Evolutionary conservation across 345 rosid species (phyloP), one percentile per base, ranked within the genome.

Genomic region (Melastoma malabathricum): DNA sequence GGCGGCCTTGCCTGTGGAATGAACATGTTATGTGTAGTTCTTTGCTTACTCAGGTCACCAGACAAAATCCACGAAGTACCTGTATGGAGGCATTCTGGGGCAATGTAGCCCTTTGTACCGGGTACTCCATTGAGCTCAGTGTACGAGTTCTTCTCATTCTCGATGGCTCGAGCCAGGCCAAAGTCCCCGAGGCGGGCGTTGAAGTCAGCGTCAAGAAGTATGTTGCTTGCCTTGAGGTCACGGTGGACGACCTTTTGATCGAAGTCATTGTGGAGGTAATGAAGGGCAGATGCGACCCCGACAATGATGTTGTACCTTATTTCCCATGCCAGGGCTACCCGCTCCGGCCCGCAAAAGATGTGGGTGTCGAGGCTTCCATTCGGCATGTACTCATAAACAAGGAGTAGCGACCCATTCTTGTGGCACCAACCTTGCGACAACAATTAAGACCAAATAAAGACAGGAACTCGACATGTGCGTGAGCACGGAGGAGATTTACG

Each of bases 71-170:
- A 31, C 10, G 1, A 34, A 34, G 25, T 34, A 8, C 87, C 80
- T 0, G 69, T 74, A 2, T 78, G 74, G 19, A 83, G 67, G 48
- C 68, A 70, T 68, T 89, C 95, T 0, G 97, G 95, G 22, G 97
- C 89, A 87, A 89, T 89, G 64, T 89, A 89, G 3, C 89, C 89
- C 0, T 72, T 79, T 8, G 97, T 89, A 52, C 97, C 82, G 1
- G 89, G 82, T 0, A 88, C 64, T 63, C 74, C 89, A 5, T 68
- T 75, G 0, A 95, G 85, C 0, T 85, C 73, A 62, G 85, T 83
- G 59, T 89, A 89, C 1, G 93, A 82, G 61, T 75, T 64, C 23
- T 79, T 79, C 3, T 69, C 71, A n/a, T 50, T 68, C 14, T 72
- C 77, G 18, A 83, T 75, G 18, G 76, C 83, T 46, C 87, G 56